Evolutionary conservation across 2,329 filamentous ascomycete species (phyloP).

Genomic region (Colletotrichum simmondsii): DNA sequence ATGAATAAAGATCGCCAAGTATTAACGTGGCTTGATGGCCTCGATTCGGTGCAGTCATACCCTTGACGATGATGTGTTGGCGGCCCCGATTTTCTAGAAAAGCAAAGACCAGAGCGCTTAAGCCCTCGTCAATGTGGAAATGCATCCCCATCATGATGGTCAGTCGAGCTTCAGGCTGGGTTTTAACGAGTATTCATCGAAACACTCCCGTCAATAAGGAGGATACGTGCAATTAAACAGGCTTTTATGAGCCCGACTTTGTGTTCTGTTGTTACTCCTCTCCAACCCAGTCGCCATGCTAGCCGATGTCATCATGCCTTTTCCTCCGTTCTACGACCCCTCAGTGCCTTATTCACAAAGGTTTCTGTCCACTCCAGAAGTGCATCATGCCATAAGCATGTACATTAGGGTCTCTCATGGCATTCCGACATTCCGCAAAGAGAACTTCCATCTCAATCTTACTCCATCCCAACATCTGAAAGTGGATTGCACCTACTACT

Average conservation of each 20-base stretch:
- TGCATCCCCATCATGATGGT: not conserved
- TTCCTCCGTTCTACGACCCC: too few relatives aligned
- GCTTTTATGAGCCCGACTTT: not conserved
- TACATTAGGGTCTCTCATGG: constrained; percentile 42
- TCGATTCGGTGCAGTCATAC: not conserved
- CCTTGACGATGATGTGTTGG: not conserved
- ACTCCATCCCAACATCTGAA: constrained; percentile 50
- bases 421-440: constrained; percentile 40
- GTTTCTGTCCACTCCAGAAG: constrained; percentile 55
- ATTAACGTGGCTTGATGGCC: not conserved
- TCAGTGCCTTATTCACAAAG: constrained; percentile 22
- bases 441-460: constrained; percentile 41
- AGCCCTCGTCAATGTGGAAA: not conserved
- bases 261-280: not conserved
- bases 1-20: not conserved
- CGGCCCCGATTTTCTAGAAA: not conserved
- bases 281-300: not conserved
- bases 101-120: not conserved
- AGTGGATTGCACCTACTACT: constrained; percentile 51
- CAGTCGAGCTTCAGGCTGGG: too few relatives aligned
- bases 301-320: too few relatives aligned
- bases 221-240: not conserved
- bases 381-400: constrained; percentile 52
- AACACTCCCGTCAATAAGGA: not conserved
- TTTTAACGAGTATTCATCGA: too few relatives aligned